phyloP scores from a whole-genome alignment of 208 protist species.

The Leishmania braziliensis region DNA sequence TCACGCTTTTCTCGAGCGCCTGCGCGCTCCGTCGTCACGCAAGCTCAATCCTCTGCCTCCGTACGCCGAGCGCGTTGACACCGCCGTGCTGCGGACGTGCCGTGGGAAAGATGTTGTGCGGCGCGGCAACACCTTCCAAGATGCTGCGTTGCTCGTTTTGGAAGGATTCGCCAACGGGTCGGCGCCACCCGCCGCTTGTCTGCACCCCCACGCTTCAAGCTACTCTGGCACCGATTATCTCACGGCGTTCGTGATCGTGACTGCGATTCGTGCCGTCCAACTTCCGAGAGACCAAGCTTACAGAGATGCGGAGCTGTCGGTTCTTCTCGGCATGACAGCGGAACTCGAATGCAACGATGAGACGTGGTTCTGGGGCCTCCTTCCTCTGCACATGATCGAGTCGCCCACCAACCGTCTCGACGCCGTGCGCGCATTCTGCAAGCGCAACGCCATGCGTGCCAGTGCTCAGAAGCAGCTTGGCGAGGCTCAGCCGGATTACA shows the following conservation, averaged over 20 bases:
- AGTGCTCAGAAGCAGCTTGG: slow-evolving; percentile 18
- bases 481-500: slow-evolving; percentile 33
- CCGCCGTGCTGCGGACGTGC: slow-evolving; percentile 32
- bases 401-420: slow-evolving; percentile 29
- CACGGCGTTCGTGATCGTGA: slow-evolving; percentile 76
- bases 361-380: slow-evolving; percentile 81
- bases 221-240: slow-evolving; percentile 83
- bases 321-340: slow-evolving; percentile 70
- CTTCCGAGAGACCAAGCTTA: slow-evolving; percentile 55
- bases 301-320: slow-evolving; percentile 64
- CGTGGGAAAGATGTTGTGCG: slow-evolving; percentile 64
- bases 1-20: slow-evolving; percentile 61
- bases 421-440: slow-evolving; percentile 70
- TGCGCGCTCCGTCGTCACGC: slow-evolving; percentile 50
- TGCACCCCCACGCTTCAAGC: slow-evolving; percentile 88
- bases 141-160: slow-evolving; percentile 77
- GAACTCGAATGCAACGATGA: slow-evolving; percentile 70
- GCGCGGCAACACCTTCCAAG: slow-evolving; percentile 70
- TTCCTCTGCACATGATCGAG: slow-evolving; percentile 87
- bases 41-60: slow-evolving; percentile 65
- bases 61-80: slow-evolving; percentile 66
- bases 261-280: slow-evolving; percentile 51
- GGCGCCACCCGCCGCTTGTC: slow-evolving; percentile 48
- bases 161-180: slow-evolving; percentile 64
- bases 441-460: slow-evolving; percentile 74